A percentile compares a stretch with the other conserved stretches of the same genome.
phyloP scores from a whole-genome alignment of 2,329 filamentous ascomycete genomes.

The Drechslerella dactyloides region DNA sequence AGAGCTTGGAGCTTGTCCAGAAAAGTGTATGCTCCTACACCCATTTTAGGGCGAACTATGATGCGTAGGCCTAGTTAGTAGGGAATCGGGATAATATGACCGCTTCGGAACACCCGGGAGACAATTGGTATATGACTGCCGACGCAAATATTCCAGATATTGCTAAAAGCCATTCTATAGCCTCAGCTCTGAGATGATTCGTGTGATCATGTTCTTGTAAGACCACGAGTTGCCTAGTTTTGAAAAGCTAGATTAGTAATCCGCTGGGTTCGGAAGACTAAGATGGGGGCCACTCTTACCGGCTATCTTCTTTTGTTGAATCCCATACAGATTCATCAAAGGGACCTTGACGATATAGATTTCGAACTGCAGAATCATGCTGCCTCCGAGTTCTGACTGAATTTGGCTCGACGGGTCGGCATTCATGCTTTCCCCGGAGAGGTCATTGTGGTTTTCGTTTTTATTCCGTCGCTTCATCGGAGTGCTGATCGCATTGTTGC shows the following conservation, averaged over 20 bases:
- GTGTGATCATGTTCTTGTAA: slow-evolving; percentile 97
- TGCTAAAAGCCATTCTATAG: slow-evolving; percentile 63
- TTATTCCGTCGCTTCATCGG: slow-evolving; percentile 61
- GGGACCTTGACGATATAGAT: slow-evolving; percentile 98
- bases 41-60: not conserved
- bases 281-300: slow-evolving; percentile 10
- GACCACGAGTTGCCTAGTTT: slow-evolving; percentile 87
- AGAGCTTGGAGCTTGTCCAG: not conserved
- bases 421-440: slow-evolving; percentile 83
- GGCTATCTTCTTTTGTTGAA: slow-evolving; percentile 96
- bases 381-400: slow-evolving; percentile 77
- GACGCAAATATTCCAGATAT: slow-evolving; percentile 1
- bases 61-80: not conserved
- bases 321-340: slow-evolving; percentile 86
- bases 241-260: not conserved
- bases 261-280: not conserved
- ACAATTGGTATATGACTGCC: not conserved
- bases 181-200: slow-evolving; percentile 84
- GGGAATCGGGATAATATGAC: not conserved
- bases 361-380: slow-evolving; percentile 86
- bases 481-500: slow-evolving; percentile 35
- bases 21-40: too few species aligned
- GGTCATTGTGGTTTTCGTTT: slow-evolving; percentile 85
- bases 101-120: slow-evolving; percentile 1
- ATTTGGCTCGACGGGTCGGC: slow-evolving; percentile 86